Base-by-base conservation (phyloP, 805 yeast genomes). In the Saturnispora sanitii region DNA sequence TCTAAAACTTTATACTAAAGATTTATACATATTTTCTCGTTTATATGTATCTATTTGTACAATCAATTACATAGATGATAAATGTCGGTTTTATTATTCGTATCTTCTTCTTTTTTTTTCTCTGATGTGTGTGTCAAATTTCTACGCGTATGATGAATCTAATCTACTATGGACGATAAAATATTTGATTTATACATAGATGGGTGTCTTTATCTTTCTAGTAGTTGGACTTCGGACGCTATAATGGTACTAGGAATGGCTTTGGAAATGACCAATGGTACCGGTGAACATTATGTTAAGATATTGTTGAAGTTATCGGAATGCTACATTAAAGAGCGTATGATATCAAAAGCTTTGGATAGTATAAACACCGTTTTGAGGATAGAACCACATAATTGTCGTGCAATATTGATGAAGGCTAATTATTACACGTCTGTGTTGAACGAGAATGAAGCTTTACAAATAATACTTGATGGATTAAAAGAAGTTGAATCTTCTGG, bases 391-490 rank as follows among this genome's bases (percentile, higher is more conserved):
- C n/a, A 11, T n/a, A 44, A 41, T 23, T 13, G 33, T 6, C 25
- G 38, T 16, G 32, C 38, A 6, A 33, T 38, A 21, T 19, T 39
- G n/a, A 17, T 26, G 20, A 46, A 37, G 18, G 20, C 40, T 11
- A 27, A 23, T n/a, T 29, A 27, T 18, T 37, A 32, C 16, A 26
- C 32, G 17, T 21, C 37, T 4, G 44, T 43, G 28, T 26, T 35
- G 6, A 33, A 46, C 28, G 47, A 46, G 40, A 42, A 38, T 19
- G 31, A 30, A 18, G 47, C 49, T 6, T 33, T 44, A 19, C 16
- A 33, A 9, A 18, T 37, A 11, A 39, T 41, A 23, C 7, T 32
- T 6, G 11, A 21, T 4, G 47, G 42, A 1, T 6, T 40, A 3
- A 20, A 21, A 9, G n/a, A 21, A 4, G 19, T 26, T 7, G 31